phyloP scores from a whole-genome alignment of 129 eudicot genomes.

The Flaveria sonorensis region DNA sequence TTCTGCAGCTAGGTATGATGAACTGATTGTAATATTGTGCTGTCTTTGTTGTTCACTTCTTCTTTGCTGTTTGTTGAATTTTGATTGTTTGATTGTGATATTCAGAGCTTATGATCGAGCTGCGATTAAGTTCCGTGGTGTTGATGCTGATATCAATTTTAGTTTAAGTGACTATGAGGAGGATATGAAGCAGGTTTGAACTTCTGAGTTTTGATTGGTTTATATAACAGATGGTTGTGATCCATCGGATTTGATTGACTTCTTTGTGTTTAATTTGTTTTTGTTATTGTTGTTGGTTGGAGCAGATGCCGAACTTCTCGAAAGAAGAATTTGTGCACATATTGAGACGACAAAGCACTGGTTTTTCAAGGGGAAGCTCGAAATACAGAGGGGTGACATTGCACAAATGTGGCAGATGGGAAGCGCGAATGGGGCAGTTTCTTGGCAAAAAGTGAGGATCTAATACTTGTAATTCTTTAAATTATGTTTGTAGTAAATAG shows the following conservation, averaged over 20 bases:
- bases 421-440: slow-evolving; percentile 91
- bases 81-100: not conserved
- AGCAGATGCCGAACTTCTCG: slow-evolving; percentile 61
- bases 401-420: slow-evolving; percentile 93
- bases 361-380: slow-evolving; percentile 75
- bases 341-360: slow-evolving; percentile 75
- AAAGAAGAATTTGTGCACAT: slow-evolving; percentile 90
- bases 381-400: slow-evolving; percentile 83
- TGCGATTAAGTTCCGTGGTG: slow-evolving; percentile 74
- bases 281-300: slow-evolving; percentile 13
- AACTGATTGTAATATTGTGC: not conserved
- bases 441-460: slow-evolving; percentile 35
- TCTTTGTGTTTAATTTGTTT: not conserved
- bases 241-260: not conserved
- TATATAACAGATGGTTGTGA: not conserved
- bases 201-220: not conserved
- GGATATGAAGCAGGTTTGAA: slow-evolving; percentile 62
- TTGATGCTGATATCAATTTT: slow-evolving; percentile 73
- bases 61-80: not conserved
- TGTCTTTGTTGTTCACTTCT: not conserved
- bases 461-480: too few species aligned
- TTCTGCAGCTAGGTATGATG: slow-evolving; percentile 74
- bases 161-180: slow-evolving; percentile 60
- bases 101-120: slow-evolving; percentile 77
- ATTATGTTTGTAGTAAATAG: not conserved